phyloP scores from a whole-genome alignment of 2,329 filamentous ascomycete species.

The Helotiales sp. region DNA sequence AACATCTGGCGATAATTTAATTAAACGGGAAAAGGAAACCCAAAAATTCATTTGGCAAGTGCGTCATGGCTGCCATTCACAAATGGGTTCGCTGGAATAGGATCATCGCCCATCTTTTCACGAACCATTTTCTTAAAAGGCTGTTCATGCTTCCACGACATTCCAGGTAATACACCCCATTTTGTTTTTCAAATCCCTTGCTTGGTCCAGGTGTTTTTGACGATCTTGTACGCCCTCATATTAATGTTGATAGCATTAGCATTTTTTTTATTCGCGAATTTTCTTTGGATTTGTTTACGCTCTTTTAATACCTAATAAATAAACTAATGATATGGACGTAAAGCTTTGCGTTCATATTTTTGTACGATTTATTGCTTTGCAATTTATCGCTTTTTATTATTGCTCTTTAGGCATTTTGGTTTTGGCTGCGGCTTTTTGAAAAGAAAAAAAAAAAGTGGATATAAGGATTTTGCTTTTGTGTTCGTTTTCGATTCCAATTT shows the following conservation, averaged over 20 bases:
- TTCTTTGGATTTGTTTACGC: slow-evolving; percentile 33
- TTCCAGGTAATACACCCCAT: slow-evolving; percentile 41
- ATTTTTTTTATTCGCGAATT: slow-evolving; percentile 21
- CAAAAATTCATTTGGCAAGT: too few relatives aligned
- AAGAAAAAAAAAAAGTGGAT: slow-evolving; percentile 1
- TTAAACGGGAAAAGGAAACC: too few relatives aligned
- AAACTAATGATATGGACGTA: slow-evolving; percentile 41
- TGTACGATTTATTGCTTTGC: slow-evolving; percentile 25
- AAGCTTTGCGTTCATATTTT: slow-evolving; percentile 35
- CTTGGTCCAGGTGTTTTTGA: slow-evolving; percentile 41
- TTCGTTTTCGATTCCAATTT: slow-evolving; percentile 22
- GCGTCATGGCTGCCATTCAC: too few relatives aligned
- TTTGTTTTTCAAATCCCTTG: slow-evolving; percentile 40
- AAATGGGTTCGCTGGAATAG: too few relatives aligned
- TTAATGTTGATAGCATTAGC: slow-evolving; percentile 28
- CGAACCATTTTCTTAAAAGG: too few relatives aligned
- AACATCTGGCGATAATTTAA: too few relatives aligned
- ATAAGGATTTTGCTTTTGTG: slow-evolving; percentile 15
- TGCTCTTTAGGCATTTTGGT: slow-evolving; percentile 24
- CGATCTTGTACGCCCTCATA: slow-evolving; percentile 38
- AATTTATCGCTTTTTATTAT: slow-evolving; percentile 30
- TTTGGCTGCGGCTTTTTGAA: too few relatives aligned
- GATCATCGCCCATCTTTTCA: too few relatives aligned
- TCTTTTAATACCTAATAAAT: slow-evolving; percentile 38
- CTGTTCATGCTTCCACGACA: too few relatives aligned